phyloP scores from a whole-genome alignment of 2,329 filamentous ascomycete species.

The Colletotrichum spaethianum region DNA sequence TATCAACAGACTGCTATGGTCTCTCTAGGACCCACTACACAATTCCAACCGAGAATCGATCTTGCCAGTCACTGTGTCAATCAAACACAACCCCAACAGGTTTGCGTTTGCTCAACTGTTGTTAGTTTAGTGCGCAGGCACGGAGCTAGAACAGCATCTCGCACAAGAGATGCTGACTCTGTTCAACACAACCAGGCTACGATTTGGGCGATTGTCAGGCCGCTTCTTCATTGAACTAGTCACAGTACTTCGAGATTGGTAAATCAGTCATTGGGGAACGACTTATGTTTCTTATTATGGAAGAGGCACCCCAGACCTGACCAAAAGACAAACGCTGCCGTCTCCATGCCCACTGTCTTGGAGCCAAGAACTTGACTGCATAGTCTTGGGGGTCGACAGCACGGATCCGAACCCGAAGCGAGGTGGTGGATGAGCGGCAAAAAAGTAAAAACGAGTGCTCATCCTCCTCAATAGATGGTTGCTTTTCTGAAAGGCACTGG shows the following conservation, averaged over 20 bases:
- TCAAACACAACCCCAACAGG: slow-evolving; percentile 3
- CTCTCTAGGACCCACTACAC: slow-evolving; percentile 6
- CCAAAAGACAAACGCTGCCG: no score
- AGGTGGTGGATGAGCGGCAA: neutral
- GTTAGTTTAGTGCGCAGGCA: neutral
- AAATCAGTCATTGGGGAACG: neutral
- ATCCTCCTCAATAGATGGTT: neutral
- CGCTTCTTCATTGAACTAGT: neutral
- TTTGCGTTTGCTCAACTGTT: neutral
- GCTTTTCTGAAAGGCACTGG: neutral
- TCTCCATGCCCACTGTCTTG: neutral
- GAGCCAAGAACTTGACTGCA: neutral
- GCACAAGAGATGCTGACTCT: neutral
- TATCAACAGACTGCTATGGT: neutral
- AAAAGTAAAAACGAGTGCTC: neutral
- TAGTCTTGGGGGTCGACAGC: neutral
- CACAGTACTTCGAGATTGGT: neutral
- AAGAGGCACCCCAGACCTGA: no score
- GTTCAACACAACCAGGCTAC: neutral
- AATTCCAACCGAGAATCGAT: neutral
- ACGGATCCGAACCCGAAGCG: neutral
- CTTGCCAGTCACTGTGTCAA: slow-evolving; percentile 2
- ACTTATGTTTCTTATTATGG: no score
- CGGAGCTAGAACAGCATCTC: neutral
- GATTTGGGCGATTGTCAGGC: neutral